A percentile compares a stretch with the other conserved stretches of the same genome.
phyloP scores from a whole-genome alignment of 2,329 filamentous ascomycete genomes.

The Pseudogymnoascus sp. region DNA sequence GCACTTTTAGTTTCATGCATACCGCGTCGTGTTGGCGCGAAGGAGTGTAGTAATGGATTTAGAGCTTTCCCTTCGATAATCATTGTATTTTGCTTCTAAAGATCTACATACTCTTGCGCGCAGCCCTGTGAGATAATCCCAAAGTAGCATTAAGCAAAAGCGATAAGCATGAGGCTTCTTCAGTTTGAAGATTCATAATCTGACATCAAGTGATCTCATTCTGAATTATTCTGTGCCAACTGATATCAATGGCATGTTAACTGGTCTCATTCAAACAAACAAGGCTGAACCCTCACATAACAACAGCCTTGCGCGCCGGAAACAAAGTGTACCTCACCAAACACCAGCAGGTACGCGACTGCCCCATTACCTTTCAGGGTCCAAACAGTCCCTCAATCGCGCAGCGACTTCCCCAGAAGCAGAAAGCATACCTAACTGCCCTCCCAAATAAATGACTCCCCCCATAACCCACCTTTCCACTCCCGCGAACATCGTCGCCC shows the following conservation, averaged over 20 bases:
- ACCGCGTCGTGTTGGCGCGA: background rate
- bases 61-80: constrained; percentile 7
- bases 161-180: background rate
- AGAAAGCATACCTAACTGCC: background rate
- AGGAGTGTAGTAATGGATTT: constrained; percentile 6
- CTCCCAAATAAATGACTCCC: background rate
- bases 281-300: background rate
- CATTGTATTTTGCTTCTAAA: background rate
- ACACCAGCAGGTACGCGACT: constrained; percentile 1
- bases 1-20: constrained; percentile 7
- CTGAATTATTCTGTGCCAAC: background rate
- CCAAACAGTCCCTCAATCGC: constrained; percentile 7
- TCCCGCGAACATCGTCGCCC: background rate
- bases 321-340: background rate
- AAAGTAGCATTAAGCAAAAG: background rate
- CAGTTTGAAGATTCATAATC: background rate
- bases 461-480: background rate
- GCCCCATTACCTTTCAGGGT: background rate
- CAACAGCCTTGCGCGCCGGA: background rate
- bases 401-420: background rate
- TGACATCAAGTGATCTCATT: background rate
- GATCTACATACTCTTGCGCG: background rate
- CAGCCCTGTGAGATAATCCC: background rate
- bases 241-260: background rate
- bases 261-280: background rate